phyloP scores from a whole-genome alignment of 176 grass and related monocot species.

The Typha latifolia region DNA sequence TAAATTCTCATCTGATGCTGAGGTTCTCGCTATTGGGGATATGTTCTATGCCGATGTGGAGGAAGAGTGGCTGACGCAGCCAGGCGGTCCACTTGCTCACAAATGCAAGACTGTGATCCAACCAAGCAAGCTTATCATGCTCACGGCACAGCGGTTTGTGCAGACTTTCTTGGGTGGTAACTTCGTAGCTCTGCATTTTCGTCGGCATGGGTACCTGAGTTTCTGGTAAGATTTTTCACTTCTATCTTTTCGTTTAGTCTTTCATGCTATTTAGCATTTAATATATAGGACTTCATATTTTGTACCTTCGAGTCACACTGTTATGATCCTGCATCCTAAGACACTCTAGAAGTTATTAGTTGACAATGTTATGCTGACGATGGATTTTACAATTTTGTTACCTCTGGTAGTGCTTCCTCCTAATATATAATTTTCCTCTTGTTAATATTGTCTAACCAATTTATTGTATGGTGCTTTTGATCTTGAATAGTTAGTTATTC shows the following conservation, averaged over 20 bases:
- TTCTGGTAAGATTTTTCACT: conserved; percentile 51
- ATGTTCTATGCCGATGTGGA: conserved; percentile 89
- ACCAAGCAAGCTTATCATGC: conserved; percentile 56
- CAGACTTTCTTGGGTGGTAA: conserved; percentile 90
- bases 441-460: too few relatives aligned
- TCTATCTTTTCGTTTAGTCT: not conserved
- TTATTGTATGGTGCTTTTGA: too few relatives aligned
- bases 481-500: too few relatives aligned
- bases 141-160: conserved; percentile 82
- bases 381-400: too few relatives aligned
- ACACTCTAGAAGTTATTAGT: too few relatives aligned
- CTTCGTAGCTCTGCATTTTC: conserved; percentile 92
- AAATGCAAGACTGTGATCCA: conserved; percentile 82
- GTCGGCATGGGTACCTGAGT: conserved; percentile 85
- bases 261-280: not conserved
- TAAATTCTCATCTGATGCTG: conserved; percentile 65
- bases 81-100: conserved; percentile 71
- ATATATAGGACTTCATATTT: not conserved
- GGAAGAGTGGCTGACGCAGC: conserved; percentile 87
- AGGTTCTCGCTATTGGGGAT: conserved; percentile 78
- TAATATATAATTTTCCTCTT: too few relatives aligned
- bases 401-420: too few relatives aligned
- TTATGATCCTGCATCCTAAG: too few relatives aligned
- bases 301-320: too few relatives aligned
- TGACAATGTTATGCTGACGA: too few relatives aligned